Conservation (phyloP, 352 stramenopile species). For the Blastocystis sp. region DNA sequence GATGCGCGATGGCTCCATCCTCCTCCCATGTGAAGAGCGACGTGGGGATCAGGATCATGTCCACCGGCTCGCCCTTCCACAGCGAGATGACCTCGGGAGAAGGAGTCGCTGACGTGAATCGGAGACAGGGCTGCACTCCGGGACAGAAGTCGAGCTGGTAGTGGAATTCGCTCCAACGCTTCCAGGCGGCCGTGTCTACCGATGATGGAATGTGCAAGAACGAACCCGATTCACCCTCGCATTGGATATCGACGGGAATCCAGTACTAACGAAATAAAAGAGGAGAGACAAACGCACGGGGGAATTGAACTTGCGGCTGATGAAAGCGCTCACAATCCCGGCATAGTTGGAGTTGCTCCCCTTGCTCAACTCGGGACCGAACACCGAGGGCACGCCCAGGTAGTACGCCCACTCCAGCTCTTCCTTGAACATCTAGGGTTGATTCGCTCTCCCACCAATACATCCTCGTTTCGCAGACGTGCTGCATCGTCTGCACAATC, state of each 20-base stretch:
- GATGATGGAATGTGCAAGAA: slow-evolving; percentile 82
- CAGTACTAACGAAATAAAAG: slow-evolving; percentile 72
- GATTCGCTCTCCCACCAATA: neutral
- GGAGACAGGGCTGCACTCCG: slow-evolving; percentile 27
- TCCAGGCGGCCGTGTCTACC: neutral
- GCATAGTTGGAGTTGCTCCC: slow-evolving; percentile 76
- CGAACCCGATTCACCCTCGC: slow-evolving; percentile 37
- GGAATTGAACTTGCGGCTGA: slow-evolving; percentile 78
- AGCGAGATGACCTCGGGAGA: neutral
- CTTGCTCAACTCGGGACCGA: slow-evolving; percentile 80
- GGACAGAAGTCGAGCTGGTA: slow-evolving; percentile 4
- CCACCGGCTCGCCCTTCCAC: slow-evolving; percentile 34
- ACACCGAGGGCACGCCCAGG: slow-evolving; percentile 87
- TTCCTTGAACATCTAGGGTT: slow-evolving; percentile 77
- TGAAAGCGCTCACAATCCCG: slow-evolving; percentile 83
- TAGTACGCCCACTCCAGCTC: slow-evolving; percentile 92
- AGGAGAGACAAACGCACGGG: slow-evolving; percentile 81
- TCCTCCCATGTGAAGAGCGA: slow-evolving; percentile 23
- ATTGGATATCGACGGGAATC: slow-evolving; percentile 41
- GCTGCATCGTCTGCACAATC: slow-evolving; percentile 74
- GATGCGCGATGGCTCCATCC: slow-evolving; percentile 75
- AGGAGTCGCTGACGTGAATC: neutral
- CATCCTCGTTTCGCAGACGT: slow-evolving; percentile 76
- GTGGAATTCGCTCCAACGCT: slow-evolving; percentile 41
- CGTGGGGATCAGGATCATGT: slow-evolving; percentile 26